phyloP scores from a whole-genome alignment of 176 grass and related monocot genomes.

The Leersia perrieri region DNA sequence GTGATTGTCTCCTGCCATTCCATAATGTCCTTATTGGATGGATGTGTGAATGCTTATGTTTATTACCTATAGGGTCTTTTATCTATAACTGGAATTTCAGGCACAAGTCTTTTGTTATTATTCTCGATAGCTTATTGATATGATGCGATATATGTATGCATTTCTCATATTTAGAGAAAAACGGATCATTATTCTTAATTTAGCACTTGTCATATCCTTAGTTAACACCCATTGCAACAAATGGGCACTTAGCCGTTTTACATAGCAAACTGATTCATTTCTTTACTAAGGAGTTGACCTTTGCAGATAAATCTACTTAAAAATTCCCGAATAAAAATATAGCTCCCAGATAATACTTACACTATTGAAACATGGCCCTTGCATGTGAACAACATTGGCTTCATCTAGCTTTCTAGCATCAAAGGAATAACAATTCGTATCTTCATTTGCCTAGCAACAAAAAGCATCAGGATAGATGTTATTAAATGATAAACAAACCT shows the following conservation, averaged over 20 bases:
- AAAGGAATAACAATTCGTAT: conserved; percentile 94
- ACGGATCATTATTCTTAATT: background rate
- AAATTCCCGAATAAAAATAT: background rate
- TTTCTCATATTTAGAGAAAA: background rate
- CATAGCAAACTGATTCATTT: background rate
- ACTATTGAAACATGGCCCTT: conserved; percentile 98
- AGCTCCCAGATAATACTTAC: conserved; percentile 52
- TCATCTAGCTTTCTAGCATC: conserved; percentile 88
- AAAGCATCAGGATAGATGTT: conserved; percentile 31
- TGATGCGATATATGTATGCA: background rate
- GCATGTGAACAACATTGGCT: conserved; percentile 94
- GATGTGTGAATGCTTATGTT: no score
- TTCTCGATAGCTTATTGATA: background rate
- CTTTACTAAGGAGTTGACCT: background rate
- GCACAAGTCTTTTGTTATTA: background rate
- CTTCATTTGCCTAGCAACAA: conserved; percentile 85
- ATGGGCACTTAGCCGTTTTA: no score
- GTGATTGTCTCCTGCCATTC: no score
- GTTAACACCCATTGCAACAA: background rate
- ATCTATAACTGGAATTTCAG: background rate
- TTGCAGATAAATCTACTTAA: background rate
- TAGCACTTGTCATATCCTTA: no score
- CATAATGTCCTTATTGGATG: no score
- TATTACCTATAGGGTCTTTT: no score
- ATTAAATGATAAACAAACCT: background rate